Evolutionary conservation across 2,329 filamentous ascomycete species (phyloP), one percentile per base, ranked within the genome.

Genomic region (Graphium sp.): DNA sequence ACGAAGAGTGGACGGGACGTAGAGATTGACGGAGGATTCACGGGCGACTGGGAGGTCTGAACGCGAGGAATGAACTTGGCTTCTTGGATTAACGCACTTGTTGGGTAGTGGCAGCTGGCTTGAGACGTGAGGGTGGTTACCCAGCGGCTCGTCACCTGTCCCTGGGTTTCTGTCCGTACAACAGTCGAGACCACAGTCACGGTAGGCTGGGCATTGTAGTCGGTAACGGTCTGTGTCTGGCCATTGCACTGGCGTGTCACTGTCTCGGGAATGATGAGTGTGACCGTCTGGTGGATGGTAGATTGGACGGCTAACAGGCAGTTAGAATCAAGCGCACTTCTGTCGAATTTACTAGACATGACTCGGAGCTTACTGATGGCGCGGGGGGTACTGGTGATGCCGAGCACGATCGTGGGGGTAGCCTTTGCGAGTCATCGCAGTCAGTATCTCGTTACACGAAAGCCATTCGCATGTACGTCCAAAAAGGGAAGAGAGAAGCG

Each of bases 361-460:
- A 13, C 19, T n/a, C n/a, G 4, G 24, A 9, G 35, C 31, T 22
- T 42, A 52, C 49, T 55, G 21, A 41, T 40, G 21, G 48, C 43
- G n/a, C 37, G 36, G 12, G 49, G 47, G 10, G 49, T 55, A 30
- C 45, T 51, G 6, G 50, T 55, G 22, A 50, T 40, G 12, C 49
- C 49, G 16, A 53, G 30, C 6, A 47, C 37, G 9, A 53, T 45
- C 4, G 50, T 55, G 11, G 51, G 51, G 1, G 50, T 55, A 6
- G 45, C 50, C 49, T 53, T 23, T 7, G n/a, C n/a, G n/a, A n/a
- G n/a, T n/a, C n/a, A n/a, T n/a, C n/a, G n/a, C n/a, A n/a, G n/a
- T n/a, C n/a, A n/a, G n/a, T n/a, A n/a, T n/a, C n/a, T n/a, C n/a
- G n/a, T n/a, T n/a, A n/a, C n/a, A n/a, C n/a, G n/a, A n/a, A n/a